Evolutionary conservation across 441 rosid species (phyloP).

Genomic region (Lepidium campestre): DNA sequence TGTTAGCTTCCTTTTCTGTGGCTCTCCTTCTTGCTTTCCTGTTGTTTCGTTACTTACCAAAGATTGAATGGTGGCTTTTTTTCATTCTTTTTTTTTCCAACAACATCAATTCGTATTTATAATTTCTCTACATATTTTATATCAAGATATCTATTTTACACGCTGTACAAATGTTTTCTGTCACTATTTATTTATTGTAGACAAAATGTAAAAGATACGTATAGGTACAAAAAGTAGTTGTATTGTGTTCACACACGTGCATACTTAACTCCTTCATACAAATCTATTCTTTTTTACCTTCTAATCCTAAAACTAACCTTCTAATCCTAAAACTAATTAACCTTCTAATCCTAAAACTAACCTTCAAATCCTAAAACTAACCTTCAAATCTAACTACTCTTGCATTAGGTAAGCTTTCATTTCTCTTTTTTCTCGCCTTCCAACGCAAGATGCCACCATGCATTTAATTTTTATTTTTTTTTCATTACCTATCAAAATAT

Average conservation of each 20-base stretch:
- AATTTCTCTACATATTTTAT: neutral
- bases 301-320: neutral
- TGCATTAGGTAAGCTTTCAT: too few species aligned
- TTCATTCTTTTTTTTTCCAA: neutral
- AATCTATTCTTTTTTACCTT: neutral
- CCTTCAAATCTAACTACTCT: too few species aligned
- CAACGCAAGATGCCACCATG: conserved; percentile 4
- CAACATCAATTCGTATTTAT: conserved; percentile 10
- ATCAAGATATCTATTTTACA: neutral
- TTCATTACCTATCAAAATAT: neutral
- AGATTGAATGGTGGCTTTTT: conserved; percentile 23
- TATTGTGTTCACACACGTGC: conserved; percentile 11
- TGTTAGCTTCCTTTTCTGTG: conserved; percentile 19
- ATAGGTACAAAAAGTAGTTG: neutral
- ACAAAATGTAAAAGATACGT: neutral
- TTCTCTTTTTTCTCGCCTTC: neutral
- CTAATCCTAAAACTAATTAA: neutral
- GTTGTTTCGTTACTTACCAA: conserved; percentile 26
- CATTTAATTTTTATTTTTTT: neutral
- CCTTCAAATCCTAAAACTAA: too few species aligned
- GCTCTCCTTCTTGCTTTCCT: conserved; percentile 17
- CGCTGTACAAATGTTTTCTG: too few species aligned
- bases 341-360: too few species aligned
- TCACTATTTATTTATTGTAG: too few species aligned
- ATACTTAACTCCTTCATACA: conserved; percentile 5